Evolutionary conservation across 1,284 basidiomycete species (phyloP).

Genomic region (Apiotrichum brassicae): DNA sequence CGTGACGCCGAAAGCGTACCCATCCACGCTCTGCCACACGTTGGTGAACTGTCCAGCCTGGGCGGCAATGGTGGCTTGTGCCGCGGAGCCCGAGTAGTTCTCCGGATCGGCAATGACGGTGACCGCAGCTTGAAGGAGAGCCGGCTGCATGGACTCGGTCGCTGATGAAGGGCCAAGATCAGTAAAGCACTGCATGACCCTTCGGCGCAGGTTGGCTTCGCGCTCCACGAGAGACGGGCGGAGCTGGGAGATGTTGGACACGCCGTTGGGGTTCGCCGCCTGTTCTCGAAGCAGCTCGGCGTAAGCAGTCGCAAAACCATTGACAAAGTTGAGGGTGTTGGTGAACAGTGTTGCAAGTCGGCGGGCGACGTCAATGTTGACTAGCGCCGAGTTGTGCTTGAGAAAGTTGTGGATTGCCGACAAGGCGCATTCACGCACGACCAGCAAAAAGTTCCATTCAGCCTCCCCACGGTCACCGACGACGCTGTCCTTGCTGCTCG

Average conservation of each 20-base stretch:
- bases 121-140: slow-evolving; percentile 76
- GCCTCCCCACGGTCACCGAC: slow-evolving; percentile 60
- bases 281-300: slow-evolving; percentile 45
- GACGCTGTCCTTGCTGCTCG: slow-evolving; percentile 73
- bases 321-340: slow-evolving; percentile 85
- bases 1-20: slow-evolving; percentile 88
- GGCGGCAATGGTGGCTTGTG: slow-evolving; percentile 88
- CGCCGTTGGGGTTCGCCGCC: slow-evolving; percentile 32
- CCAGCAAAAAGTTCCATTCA: slow-evolving; percentile 89
- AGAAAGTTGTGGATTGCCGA: slow-evolving; percentile 84
- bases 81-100: slow-evolving; percentile 61
- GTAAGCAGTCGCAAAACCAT: slow-evolving; percentile 51
- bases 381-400: slow-evolving; percentile 67
- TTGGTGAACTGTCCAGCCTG: slow-evolving; percentile 76
- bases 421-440: slow-evolving; percentile 84
- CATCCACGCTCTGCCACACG: slow-evolving; percentile 81
- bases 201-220: slow-evolving; percentile 73
- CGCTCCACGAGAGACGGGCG: slow-evolving; percentile 65
- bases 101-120: slow-evolving; percentile 75
- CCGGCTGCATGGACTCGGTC: slow-evolving; percentile 71
- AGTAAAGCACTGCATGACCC: slow-evolving; percentile 85
- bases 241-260: slow-evolving; percentile 43
- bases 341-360: slow-evolving; percentile 78
- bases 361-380: slow-evolving; percentile 85
- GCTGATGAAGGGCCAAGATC: slow-evolving; percentile 71